Percentiles rank a stretch among this genome's conserved stretches.
Conservation (phyloP, 345 rosid genomes). For the Combretum micranthum region DNA sequence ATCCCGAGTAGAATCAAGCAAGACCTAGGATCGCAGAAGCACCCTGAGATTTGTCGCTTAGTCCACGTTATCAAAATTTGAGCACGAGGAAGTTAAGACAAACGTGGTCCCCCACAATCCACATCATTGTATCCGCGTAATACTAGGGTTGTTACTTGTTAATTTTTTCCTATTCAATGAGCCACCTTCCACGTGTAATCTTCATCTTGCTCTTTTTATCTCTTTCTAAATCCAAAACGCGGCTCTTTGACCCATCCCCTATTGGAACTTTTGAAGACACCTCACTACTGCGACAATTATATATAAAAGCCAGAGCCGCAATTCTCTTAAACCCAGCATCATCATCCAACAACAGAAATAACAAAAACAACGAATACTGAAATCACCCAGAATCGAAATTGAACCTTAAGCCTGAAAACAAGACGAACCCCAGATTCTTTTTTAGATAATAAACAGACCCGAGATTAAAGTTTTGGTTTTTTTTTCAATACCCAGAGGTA, state of each 20-base stretch:
- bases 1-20: no score
- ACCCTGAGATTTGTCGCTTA: constrained; percentile 2
- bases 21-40: not conserved
- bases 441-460: no score
- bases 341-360: not conserved
- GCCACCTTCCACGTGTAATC: not conserved
- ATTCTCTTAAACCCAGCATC: not conserved
- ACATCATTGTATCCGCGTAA: not conserved
- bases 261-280: no score
- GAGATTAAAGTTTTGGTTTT: no score
- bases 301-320: constrained; percentile 4
- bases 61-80: no score
- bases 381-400: no score
- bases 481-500: not conserved
- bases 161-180: not conserved
- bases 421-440: no score
- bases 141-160: not conserved
- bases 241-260: not conserved
- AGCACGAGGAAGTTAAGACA: constrained; percentile 9
- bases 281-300: not conserved
- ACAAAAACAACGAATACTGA: not conserved
- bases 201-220: no score
- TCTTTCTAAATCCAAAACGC: not conserved
- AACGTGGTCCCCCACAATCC: constrained; percentile 2
- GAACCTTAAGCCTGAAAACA: no score